These are phyloP conservation scores for Oenanthe javanica DNA, from an alignment of 140 eudicot genomes.

Conservation along the genomic window DNA sequence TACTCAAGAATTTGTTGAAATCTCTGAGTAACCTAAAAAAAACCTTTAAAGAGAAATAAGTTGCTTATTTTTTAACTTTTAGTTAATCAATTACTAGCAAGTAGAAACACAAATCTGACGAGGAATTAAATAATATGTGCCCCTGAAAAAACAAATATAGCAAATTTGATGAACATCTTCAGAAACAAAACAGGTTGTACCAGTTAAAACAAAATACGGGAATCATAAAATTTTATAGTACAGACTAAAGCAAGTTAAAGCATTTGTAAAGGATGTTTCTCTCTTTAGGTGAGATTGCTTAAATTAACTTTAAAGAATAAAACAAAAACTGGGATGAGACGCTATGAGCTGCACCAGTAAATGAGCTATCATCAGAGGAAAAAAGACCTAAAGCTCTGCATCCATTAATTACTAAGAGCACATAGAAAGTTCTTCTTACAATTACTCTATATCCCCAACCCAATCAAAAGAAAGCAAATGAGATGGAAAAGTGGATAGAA, in stretches of 20 bases:
- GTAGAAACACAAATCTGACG: neutral
- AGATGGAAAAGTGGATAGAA: neutral
- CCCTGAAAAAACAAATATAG: neutral
- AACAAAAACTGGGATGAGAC: neutral
- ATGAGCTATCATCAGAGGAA: neutral
- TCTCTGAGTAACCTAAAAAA: neutral
- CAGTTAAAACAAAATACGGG: neutral
- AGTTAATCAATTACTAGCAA: neutral
- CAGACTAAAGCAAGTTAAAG: neutral
- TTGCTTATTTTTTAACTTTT: neutral
- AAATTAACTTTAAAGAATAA: neutral
- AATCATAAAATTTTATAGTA: neutral
- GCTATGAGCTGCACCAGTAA: neutral
- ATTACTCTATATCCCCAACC: neutral
- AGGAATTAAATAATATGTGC: neutral
- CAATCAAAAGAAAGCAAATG: neutral
- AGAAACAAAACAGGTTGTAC: neutral
- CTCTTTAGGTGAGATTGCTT: neutral
- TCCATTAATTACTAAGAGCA: neutral
- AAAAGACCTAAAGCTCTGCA: neutral
- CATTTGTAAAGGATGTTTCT: neutral
- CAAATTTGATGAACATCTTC: neutral
- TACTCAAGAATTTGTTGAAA: neutral
- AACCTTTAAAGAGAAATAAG: neutral
- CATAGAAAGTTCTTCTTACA: neutral